A percentile compares a stretch with the other conserved stretches of the same genome.
These are phyloP conservation scores for Mucor indicus DNA, from an alignment of 371 early-diverging fungal species.

Conservation along the genomic window DNA sequence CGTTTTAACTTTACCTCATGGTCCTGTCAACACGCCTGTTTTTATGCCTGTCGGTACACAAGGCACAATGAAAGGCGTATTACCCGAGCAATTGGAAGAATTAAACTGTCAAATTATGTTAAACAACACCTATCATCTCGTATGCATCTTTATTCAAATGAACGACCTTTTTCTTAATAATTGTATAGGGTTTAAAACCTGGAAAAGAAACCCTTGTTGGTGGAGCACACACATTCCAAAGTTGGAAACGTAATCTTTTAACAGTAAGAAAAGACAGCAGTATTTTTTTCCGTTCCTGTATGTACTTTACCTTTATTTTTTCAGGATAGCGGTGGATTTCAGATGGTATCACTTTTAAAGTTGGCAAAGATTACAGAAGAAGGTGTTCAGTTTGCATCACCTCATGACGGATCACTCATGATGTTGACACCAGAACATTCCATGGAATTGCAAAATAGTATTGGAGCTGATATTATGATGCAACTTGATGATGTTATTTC, in stretches of 20 bases:
- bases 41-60: slow-evolving; percentile 99
- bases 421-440: slow-evolving; percentile 96
- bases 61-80: slow-evolving; percentile 91
- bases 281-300: not conserved
- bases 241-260: slow-evolving; percentile 82
- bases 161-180: not conserved
- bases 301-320: not conserved
- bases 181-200: slow-evolving; percentile 42
- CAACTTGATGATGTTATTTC: slow-evolving; percentile 97
- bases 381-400: slow-evolving; percentile 89
- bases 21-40: slow-evolving; percentile 83
- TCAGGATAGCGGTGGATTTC: slow-evolving; percentile 92
- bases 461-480: slow-evolving; percentile 98
- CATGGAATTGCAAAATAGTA: slow-evolving; percentile 89
- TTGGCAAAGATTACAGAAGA: slow-evolving; percentile 88
- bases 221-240: slow-evolving; percentile 88
- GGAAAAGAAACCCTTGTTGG: slow-evolving; percentile 78
- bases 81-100: slow-evolving; percentile 73
- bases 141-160: slow-evolving; percentile 14
- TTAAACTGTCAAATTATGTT: slow-evolving; percentile 92
- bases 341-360: slow-evolving; percentile 91
- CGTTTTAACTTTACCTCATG: slow-evolving; percentile 78
- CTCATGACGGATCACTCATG: slow-evolving; percentile 79
- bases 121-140: slow-evolving; percentile 92
- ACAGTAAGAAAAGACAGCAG: slow-evolving; percentile 63